Base-by-base conservation (phyloP, 2,329 filamentous ascomycete species). In the Emydomyces testavorans region DNA sequence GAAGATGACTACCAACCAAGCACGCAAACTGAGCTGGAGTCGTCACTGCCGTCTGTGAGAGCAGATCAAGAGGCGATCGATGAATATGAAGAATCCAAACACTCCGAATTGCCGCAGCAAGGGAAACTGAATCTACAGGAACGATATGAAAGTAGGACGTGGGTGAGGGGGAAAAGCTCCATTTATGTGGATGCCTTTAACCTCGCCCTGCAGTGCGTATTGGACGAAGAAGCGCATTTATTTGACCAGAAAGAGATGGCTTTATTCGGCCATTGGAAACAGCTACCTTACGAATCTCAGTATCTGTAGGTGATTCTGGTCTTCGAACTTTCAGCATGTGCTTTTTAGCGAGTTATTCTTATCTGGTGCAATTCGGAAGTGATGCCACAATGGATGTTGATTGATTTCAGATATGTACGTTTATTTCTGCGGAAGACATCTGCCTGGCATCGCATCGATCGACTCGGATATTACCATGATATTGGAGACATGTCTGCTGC, bases 161-260 rank as follows among this genome's bases (percentile, higher is more conserved):
- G 86, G 86, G 66, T 80, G 3, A 79, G 75, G 58, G 86, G 87
- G 0, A 81, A 79, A 62, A 93, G 82, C 59, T 96, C 89, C 1
- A 86, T 98, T 48, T 98, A 98, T 58, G 87, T 95, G 15, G 92
- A 98, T 67, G 92, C 92, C 0, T 98, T 98, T 71, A 94, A 94
- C 59, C 72, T 96, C 11, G 87, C 90, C 1, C 70, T 98, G 41
- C 82, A 90, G 50, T 94, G 86, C 0, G 92, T 98, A 2, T 68
- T 96, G 10, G 80, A 86, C 41, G 86, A 96, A 49, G 92, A 98
- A 65, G 76, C 78, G 0, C 86, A 94, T 65, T 70, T 98, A 0
- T 98, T 96, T 61, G 77, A 92, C 57, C 77, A 80, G 50, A 81
- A 79, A 15, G 92, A 98, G 65, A 77, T 74, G 58, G 71, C 76